phyloP scores from a whole-genome alignment of 2,329 filamentous ascomycete genomes.

The Colletotrichum eremochloae region DNA sequence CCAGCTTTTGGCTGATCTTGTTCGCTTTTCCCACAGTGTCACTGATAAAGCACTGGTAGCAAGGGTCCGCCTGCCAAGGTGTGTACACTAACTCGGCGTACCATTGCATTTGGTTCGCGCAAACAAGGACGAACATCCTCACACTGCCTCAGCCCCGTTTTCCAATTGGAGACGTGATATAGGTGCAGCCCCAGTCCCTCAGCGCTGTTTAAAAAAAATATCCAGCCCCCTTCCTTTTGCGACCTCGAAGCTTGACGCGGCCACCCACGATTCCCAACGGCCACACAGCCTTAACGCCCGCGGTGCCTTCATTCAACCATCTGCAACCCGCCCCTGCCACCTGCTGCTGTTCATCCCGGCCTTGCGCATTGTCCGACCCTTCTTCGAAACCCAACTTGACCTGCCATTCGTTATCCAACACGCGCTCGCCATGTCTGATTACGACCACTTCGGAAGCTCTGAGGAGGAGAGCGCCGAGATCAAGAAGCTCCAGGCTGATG shows the following conservation, averaged over 20 bases:
- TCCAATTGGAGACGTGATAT: constrained; percentile 16
- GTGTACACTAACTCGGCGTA: constrained; percentile 30
- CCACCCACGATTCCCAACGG: constrained; percentile 27
- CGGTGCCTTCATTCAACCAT: constrained; percentile 28
- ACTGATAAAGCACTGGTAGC: constrained; percentile 36
- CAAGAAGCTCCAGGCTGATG: constrained; percentile 80
- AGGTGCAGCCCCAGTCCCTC: constrained; percentile 20
- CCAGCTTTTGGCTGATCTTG: constrained; percentile 28
- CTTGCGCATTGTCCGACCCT: constrained; percentile 10
- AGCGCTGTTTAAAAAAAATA: constrained; percentile 40
- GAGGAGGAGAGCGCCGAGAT: constrained; percentile 88
- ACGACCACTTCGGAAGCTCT: constrained; percentile 76
- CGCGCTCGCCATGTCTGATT: constrained; percentile 73
- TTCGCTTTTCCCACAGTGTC: constrained; percentile 29
- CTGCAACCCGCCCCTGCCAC: constrained; percentile 22
- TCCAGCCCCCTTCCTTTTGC: constrained; percentile 40
- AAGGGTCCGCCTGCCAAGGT: constrained; percentile 36
- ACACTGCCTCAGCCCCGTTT: constrained; percentile 39
- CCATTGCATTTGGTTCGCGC: constrained; percentile 10
- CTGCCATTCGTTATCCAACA: constrained; percentile 31
- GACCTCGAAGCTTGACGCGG: constrained; percentile 32
- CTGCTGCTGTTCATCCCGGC: constrained; percentile 16
- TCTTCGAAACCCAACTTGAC: background rate
- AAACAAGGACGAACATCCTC: constrained; percentile 2
- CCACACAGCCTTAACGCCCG: constrained; percentile 33